A percentile compares a stretch with the other conserved stretches of the same genome.
phyloP scores from a whole-genome alignment of 2,329 filamentous ascomycete species.

The Pyrenochaeta sp. region DNA sequence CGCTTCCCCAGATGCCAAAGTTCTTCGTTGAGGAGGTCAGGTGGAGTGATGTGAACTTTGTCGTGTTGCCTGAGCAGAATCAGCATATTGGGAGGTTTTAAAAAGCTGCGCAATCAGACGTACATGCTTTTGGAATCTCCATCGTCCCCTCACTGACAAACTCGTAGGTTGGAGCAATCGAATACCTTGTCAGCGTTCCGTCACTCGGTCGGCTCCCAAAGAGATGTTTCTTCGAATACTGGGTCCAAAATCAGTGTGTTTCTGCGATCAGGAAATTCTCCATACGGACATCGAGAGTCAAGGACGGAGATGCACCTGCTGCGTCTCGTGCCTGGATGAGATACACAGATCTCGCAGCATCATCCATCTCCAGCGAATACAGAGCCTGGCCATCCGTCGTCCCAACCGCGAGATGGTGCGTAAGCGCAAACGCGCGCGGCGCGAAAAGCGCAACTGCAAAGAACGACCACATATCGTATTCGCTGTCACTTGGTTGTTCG shows the following conservation, averaged over 20 bases:
- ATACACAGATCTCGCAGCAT: slow-evolving; percentile 12
- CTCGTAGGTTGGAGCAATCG: slow-evolving; percentile 20
- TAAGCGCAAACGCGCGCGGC: slow-evolving; percentile 8
- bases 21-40: slow-evolving; percentile 17
- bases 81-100: neutral
- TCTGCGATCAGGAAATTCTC: neutral
- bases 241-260: neutral
- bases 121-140: slow-evolving; percentile 29
- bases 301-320: slow-evolving; percentile 20
- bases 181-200: slow-evolving; percentile 25
- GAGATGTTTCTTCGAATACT: slow-evolving; percentile 23
- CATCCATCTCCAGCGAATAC: slow-evolving; percentile 24
- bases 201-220: slow-evolving; percentile 27
- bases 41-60: slow-evolving; percentile 19
- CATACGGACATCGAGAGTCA: slow-evolving; percentile 26
- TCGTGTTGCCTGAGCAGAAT: slow-evolving; percentile 26
- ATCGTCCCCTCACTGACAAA: slow-evolving; percentile 24
- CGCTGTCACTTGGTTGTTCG: no score
- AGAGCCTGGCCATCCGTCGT: slow-evolving; percentile 18
- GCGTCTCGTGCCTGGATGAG: slow-evolving; percentile 19
- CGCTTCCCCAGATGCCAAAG: slow-evolving; percentile 26
- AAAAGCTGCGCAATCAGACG: neutral
- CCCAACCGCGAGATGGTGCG: slow-evolving; percentile 30
- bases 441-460: slow-evolving; percentile 12
- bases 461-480: slow-evolving; percentile 16